Percentiles rank a stretch among this genome's conserved stretches.
Evolutionary conservation across 495 filamentous ascomycete species (phyloP).

Genomic region (Daldinia bambusicola): DNA sequence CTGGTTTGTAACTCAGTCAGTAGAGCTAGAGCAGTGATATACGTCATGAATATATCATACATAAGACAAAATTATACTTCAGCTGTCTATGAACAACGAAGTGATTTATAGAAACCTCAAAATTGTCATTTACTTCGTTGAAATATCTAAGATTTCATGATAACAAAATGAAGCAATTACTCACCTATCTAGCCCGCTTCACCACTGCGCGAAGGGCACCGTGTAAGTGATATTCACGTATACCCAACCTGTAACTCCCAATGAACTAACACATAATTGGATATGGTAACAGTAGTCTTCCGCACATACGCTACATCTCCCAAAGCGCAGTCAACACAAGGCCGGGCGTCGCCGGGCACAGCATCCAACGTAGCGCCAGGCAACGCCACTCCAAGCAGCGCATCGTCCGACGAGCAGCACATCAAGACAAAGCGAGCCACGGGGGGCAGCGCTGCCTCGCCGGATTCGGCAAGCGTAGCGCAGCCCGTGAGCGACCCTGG

Average conservation of each 20-base stretch:
- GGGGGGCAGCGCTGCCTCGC: not conserved
- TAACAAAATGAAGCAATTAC: not conserved
- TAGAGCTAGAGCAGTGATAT: not conserved
- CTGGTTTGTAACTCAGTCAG: not conserved
- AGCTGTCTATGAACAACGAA: no score
- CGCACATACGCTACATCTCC: not conserved
- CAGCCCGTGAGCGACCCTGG: not conserved
- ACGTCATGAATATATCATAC: not conserved
- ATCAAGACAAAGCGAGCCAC: not conserved
- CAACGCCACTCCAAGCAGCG: not conserved
- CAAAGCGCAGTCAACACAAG: constrained; percentile 1
- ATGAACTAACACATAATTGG: no score
- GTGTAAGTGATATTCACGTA: not conserved
- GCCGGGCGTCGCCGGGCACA: not conserved
- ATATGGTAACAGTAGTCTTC: not conserved
- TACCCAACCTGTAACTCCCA: no score
- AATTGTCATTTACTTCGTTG: not conserved
- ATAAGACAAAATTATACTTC: not conserved
- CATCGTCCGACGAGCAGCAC: not conserved
- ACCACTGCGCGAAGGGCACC: not conserved
- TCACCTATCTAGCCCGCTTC: not conserved
- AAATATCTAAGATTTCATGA: no score
- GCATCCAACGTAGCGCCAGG: not conserved
- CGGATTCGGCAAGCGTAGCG: not conserved
- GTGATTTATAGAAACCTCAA: not conserved